Conservation (phyloP, 306 rosid genomes). For the Medicago arabica region DNA sequence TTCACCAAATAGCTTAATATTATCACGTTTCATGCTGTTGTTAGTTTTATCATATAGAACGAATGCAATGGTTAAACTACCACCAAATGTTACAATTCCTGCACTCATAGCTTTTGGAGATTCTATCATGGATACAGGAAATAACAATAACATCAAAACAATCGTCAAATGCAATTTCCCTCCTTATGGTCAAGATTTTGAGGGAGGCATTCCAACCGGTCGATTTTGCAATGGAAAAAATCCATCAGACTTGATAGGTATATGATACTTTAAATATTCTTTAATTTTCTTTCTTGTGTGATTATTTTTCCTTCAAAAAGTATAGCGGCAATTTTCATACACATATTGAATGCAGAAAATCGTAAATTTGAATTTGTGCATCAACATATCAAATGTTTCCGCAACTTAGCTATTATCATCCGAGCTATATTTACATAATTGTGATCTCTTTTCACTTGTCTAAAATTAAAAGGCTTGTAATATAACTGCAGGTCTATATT, state of each 20-base stretch:
- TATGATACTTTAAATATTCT: not conserved
- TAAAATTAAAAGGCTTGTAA: not conserved
- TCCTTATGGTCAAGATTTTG: slow-evolving; percentile 53
- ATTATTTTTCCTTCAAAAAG: too few species aligned
- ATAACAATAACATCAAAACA: slow-evolving; percentile 53
- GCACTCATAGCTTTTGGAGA: slow-evolving; percentile 78
- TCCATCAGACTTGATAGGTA: slow-evolving; percentile 50
- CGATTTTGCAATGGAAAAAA: slow-evolving; percentile 54
- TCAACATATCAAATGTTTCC: too few species aligned
- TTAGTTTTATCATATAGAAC: slow-evolving; percentile 35
- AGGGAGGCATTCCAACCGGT: slow-evolving; percentile 54
- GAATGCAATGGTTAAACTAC: slow-evolving; percentile 37
- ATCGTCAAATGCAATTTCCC: slow-evolving; percentile 47
- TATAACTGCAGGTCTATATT: not conserved
- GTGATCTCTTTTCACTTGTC: not conserved
- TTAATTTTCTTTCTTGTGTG: not conserved
- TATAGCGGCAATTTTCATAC: too few species aligned
- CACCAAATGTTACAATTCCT: slow-evolving; percentile 57
- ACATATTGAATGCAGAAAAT: too few species aligned
- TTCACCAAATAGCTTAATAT: not conserved
- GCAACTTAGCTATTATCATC: too few species aligned
- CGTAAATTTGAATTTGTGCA: too few species aligned
- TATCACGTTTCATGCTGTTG: slow-evolving; percentile 29
- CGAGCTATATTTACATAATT: not conserved
- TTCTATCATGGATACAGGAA: slow-evolving; percentile 83